These are phyloP conservation scores for Chrysoporthe deuterocubensis DNA, from an alignment of 2,329 filamentous ascomycete genomes.

Conservation along the genomic window DNA sequence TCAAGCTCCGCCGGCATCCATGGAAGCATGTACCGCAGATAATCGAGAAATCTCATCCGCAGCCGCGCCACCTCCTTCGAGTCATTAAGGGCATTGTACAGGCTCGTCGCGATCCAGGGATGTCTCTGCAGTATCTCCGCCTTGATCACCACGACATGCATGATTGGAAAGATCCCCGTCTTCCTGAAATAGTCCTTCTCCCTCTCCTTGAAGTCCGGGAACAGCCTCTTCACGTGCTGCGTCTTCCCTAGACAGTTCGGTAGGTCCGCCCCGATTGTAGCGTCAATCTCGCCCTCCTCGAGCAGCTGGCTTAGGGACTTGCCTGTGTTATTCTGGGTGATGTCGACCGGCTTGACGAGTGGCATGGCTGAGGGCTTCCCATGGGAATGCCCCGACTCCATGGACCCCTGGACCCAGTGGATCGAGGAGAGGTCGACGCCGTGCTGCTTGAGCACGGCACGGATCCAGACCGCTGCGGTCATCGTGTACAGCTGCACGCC, in stretches of 20 bases:
- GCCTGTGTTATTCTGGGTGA: constrained; percentile 34
- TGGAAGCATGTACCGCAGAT: constrained; percentile 41
- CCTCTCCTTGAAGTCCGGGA: constrained; percentile 40
- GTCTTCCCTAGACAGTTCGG: constrained; percentile 38
- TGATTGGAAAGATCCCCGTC: constrained; percentile 21
- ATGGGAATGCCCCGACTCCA: constrained; percentile 37
- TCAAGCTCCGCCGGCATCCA: constrained; percentile 39
- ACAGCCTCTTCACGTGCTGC: constrained; percentile 37
- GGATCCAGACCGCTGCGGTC: constrained; percentile 44
- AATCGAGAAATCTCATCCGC: constrained; percentile 35
- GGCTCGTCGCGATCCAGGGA: constrained; percentile 35
- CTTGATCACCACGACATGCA: constrained; percentile 26
- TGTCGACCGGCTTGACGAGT: constrained; percentile 33
- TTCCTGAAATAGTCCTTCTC: constrained; percentile 38
- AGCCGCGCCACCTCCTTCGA: constrained; percentile 38
- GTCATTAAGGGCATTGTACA: constrained; percentile 40
- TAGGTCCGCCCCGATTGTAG: constrained; percentile 41
- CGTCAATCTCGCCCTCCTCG: constrained; percentile 42
- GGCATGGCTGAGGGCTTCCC: constrained; percentile 36
- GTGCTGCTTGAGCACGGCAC: constrained; percentile 38
- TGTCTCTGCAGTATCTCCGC: constrained; percentile 36
- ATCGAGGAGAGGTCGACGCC: constrained; percentile 39
- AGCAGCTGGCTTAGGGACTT: constrained; percentile 40
- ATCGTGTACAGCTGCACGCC: constrained; percentile 44
- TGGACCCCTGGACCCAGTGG: constrained; percentile 40